These are phyloP conservation scores for Neurospora sp. DNA, from an alignment of 495 filamentous ascomycete genomes.

Conservation along the genomic window DNA sequence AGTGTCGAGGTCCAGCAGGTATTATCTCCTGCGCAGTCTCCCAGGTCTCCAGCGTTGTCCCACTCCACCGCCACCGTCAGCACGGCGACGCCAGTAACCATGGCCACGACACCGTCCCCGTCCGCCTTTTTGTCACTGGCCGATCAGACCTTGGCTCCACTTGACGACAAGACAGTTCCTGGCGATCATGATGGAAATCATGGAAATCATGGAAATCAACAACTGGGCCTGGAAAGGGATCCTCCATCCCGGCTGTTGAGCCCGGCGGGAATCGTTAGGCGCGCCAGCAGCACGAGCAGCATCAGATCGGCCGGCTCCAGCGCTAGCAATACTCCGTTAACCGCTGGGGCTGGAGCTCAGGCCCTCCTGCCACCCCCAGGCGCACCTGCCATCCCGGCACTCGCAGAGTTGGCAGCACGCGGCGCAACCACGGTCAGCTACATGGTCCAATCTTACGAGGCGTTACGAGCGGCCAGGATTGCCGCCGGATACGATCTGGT, in stretches of 20 bases:
- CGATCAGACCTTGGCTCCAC: neutral
- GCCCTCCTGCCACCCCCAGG: neutral
- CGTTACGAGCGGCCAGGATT: constrained; percentile 14
- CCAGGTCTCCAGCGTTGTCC: neutral
- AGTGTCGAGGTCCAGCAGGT: neutral
- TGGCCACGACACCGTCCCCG: neutral
- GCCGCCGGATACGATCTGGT: constrained; percentile 16
- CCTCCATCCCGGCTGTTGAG: neutral
- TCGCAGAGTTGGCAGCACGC: constrained; percentile 1
- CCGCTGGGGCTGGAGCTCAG: neutral
- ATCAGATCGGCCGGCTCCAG: neutral
- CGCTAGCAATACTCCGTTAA: neutral
- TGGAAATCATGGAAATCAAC: neutral
- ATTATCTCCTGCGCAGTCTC: neutral
- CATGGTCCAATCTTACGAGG: constrained; percentile 25
- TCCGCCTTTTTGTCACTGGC: neutral
- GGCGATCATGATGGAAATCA: neutral
- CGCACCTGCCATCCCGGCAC: neutral
- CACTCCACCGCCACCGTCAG: neutral
- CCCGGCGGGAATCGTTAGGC: neutral
- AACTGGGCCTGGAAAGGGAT: neutral
- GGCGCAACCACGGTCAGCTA: constrained; percentile 17
- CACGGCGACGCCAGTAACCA: neutral
- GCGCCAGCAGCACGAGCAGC: neutral
- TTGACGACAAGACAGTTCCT: neutral